Evolutionary conservation across 2,329 filamentous ascomycete genomes (phyloP), one percentile per base, ranked within the genome.

Genomic region (Ambrosiella beaveri): DNA sequence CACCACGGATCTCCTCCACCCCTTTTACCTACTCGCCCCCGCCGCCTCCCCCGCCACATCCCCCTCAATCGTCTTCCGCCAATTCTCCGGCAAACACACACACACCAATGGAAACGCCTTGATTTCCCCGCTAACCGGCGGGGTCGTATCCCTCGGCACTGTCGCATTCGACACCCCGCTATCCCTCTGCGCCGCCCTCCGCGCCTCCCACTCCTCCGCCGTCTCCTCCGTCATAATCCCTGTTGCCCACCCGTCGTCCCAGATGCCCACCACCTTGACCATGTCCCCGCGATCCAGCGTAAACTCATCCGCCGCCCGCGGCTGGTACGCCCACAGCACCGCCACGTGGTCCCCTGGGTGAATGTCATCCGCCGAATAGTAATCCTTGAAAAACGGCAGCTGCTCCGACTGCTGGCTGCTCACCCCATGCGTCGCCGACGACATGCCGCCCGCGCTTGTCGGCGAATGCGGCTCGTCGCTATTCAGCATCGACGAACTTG

Each of bases 181-280:
- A 70, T 98, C 93, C 62, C 93, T 81, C 67, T 95, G 89, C 39
- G 82, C 74, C 65, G 86, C 83, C 65, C 81, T 80, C 62, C 84
- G 79, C 49, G 79, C 77, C 64, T 95, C 87, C 82, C 88, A 96
- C 63, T 96, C 88, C 61, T 97, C 91, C 1, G 89, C 89, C 58
- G 81, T 79, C 65, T 95, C 87, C 57, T 84, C 78, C 58, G 95
- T 73, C 67, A 94, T 77, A 58, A 96, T 79, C 65, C 93, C 93
- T 1, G 93, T 98, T 9, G 93, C 93, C 93, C 93, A 98, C 52
- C 93, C 93, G 68, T 98, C 93, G 66, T 98, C 93, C 93, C 93
- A 98, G 64, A 98, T 98, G 62, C 93, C 93, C 38, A 97, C 85
- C 12, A 98, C 84, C 73, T 96, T 97, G 66, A 98, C 78, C 90